These are phyloP conservation scores for Piper longum DNA, from an alignment of 164 flowering plant genomes.

Conservation along the genomic window DNA sequence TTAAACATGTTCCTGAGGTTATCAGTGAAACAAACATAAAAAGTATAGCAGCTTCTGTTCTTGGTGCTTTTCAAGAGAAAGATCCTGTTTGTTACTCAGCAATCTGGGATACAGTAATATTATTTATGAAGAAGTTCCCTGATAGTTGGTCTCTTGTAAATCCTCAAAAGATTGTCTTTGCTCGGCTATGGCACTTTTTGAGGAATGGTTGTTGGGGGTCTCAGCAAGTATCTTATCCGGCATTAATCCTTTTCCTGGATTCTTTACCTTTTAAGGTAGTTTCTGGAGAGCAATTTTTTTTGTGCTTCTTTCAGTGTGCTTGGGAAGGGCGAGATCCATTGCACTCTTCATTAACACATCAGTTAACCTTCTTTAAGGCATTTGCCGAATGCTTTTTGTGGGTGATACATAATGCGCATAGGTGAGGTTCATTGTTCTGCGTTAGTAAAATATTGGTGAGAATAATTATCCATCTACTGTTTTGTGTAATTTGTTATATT, in stretches of 20 bases:
- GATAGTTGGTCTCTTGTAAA: slow-evolving; percentile 50
- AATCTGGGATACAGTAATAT: slow-evolving; percentile 77
- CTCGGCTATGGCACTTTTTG: slow-evolving; percentile 67
- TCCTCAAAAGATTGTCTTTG: slow-evolving; percentile 46
- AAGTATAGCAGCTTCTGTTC: slow-evolving; percentile 38
- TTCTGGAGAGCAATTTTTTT: slow-evolving; percentile 43
- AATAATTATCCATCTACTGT: background rate
- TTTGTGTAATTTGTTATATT: background rate
- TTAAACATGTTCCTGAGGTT: slow-evolving; percentile 53
- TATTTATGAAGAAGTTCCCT: slow-evolving; percentile 60
- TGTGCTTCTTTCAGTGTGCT: slow-evolving; percentile 53
- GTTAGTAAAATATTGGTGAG: background rate
- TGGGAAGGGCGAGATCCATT: slow-evolving; percentile 70
- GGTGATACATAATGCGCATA: slow-evolving; percentile 53
- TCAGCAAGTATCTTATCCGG: slow-evolving; percentile 73
- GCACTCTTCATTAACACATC: slow-evolving; percentile 32
- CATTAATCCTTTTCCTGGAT: slow-evolving; percentile 52
- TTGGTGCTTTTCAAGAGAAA: slow-evolving; percentile 88
- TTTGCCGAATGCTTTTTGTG: slow-evolving; percentile 72
- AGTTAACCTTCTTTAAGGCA: slow-evolving; percentile 44
- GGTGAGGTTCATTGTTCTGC: slow-evolving; percentile 27
- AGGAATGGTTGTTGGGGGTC: slow-evolving; percentile 94
- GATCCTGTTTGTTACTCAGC: slow-evolving; percentile 76
- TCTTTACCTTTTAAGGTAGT: slow-evolving; percentile 40
- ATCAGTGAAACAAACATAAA: slow-evolving; percentile 57